phyloP scores from a whole-genome alignment of 2,329 filamentous ascomycete genomes.

The Neonectria coccinea region DNA sequence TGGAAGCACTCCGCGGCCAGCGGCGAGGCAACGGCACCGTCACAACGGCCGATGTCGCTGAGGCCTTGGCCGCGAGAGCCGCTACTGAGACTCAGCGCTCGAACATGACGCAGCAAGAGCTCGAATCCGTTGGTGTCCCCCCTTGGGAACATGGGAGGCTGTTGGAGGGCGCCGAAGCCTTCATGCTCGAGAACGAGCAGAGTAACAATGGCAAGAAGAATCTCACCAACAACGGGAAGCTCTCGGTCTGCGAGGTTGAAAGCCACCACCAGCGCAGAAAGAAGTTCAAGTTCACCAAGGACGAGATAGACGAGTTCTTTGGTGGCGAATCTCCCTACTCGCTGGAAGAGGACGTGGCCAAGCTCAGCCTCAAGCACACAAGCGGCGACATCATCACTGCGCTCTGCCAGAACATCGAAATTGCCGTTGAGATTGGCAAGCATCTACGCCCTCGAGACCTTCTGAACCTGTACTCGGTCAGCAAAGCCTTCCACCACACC shows the following conservation, averaged over 20 bases:
- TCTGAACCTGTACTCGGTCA: slow-evolving; percentile 73
- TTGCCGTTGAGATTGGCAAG: slow-evolving; percentile 66
- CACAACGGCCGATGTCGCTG: not conserved
- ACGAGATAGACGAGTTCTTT: slow-evolving; percentile 47
- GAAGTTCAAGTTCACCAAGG: slow-evolving; percentile 47
- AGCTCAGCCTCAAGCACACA: slow-evolving; percentile 38
- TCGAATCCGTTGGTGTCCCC: not conserved
- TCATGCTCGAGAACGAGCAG: not conserved
- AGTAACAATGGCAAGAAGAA: slow-evolving; percentile 7
- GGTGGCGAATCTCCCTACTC: slow-evolving; percentile 47
- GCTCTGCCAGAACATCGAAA: slow-evolving; percentile 59
- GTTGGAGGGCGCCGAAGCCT: not conserved
- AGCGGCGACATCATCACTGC: slow-evolving; percentile 58
- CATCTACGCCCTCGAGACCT: slow-evolving; percentile 68
- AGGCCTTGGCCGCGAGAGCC: not conserved
- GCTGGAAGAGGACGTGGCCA: slow-evolving; percentile 25
- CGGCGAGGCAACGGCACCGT: not conserved
- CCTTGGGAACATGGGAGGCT: not conserved
- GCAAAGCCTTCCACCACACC: slow-evolving; percentile 70
- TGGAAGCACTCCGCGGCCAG: not conserved
- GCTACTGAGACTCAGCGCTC: not conserved
- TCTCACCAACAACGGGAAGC: slow-evolving; percentile 14
- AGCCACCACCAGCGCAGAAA: slow-evolving; percentile 33
- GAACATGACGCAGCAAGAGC: not conserved
- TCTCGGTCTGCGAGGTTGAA: slow-evolving; percentile 26